phyloP scores from a whole-genome alignment of 2,329 filamentous ascomycete species.

The Trichoderma hamatum region DNA sequence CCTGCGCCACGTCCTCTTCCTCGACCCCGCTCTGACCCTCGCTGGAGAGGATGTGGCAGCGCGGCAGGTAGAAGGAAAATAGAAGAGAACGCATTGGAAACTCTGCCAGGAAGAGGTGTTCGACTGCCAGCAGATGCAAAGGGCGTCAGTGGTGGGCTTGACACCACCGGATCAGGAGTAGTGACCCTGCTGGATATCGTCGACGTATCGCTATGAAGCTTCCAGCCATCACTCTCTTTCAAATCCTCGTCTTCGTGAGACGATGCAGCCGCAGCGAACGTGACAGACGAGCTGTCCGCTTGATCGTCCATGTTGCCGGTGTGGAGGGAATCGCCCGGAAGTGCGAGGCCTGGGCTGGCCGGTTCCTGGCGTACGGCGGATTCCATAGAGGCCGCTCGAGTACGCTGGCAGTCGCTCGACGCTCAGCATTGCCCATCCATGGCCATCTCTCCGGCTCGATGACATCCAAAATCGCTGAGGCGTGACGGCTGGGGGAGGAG shows the following conservation, averaged over 20 bases:
- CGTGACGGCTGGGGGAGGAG: neutral
- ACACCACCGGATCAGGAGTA: constrained; percentile 34
- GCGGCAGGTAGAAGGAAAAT: constrained; percentile 28
- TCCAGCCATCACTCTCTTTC: constrained; percentile 36
- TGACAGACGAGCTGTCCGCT: constrained; percentile 19
- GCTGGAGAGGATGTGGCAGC: constrained; percentile 21
- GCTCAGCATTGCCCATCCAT: constrained; percentile 31
- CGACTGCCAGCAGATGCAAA: constrained; percentile 28
- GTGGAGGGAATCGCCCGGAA: constrained; percentile 6
- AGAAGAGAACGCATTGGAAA: constrained; percentile 26
- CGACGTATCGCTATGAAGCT: constrained; percentile 35
- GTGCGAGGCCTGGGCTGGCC: constrained; percentile 15
- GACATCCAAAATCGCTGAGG: constrained; percentile 21
- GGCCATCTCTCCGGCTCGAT: constrained; percentile 5
- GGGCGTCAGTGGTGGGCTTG: constrained; percentile 29
- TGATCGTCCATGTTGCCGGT: constrained; percentile 18
- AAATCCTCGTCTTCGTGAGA: constrained; percentile 35
- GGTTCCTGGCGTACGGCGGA: constrained; percentile 22
- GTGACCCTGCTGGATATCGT: constrained; percentile 37
- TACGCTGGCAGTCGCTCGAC: constrained; percentile 26
- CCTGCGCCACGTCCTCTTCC: constrained; percentile 25
- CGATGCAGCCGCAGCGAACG: constrained; percentile 30
- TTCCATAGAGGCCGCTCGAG: constrained; percentile 31
- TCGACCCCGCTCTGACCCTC: constrained; percentile 23
- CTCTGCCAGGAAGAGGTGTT: constrained; percentile 26